Evolutionary conservation across 805 yeast genomes (phyloP), one percentile per base, ranked within the genome.

Genomic region (Ogataea zsoltii): DNA sequence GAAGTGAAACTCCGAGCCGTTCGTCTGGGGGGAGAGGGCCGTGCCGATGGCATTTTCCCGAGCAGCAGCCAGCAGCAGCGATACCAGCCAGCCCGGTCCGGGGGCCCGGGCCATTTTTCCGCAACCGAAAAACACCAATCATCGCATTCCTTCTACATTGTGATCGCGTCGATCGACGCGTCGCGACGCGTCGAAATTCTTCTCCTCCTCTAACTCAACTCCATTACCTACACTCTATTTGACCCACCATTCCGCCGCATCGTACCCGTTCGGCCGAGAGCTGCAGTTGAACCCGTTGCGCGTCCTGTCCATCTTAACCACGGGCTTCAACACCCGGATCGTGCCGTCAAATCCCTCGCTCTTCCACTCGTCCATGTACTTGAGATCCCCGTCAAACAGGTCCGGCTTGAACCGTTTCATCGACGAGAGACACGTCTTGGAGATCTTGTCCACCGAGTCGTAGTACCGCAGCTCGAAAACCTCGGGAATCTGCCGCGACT

Each of bases 331-430:
- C 13, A 48, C 53, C 14, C 46, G 38, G 25, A 51, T 47, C 19
- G 41, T 49, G 12, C 52, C 56, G 18, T 42, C 29, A 26, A 53
- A 53, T 7, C 55, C 55, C 40, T 44, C 49, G 32, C 54, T 49
- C 6, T 46, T 23, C 51, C 51, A 47, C 33, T 48, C 51, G 36
- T 53, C 57, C 57, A 56, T 46, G 45, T 51, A 54, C 45, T 56
- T 55, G 2, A 71, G 67, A 44, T 62, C 70, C n/a, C 61, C 57
- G 18, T 57, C 63, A 31, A 57, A 65, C 19, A 56, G 51, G 26
- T 51, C 51, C n/a, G 61, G 61, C 21, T 53, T 56, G 30, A 54
- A 54, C 14, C 55, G 50, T 30, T 48, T 54, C 33, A 53, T 47
- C 10, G 60, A 58, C 21, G 54, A 33, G 42, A 58, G 48, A 21